These are phyloP conservation scores for Anethum foeniculum DNA, from an alignment of 140 eudicot genomes.

Conservation along the genomic window DNA sequence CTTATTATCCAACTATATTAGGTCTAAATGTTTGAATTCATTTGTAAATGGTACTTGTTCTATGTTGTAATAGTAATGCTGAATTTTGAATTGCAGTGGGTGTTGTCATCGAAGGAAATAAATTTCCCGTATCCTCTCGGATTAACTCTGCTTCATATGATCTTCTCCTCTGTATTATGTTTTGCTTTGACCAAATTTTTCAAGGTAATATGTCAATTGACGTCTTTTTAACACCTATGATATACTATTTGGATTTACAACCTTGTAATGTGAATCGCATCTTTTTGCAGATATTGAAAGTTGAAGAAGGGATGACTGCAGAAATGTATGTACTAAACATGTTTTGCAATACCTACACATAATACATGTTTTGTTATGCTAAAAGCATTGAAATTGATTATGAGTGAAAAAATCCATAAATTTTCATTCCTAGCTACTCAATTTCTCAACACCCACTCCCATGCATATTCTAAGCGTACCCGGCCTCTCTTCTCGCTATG, in stretches of 20 bases:
- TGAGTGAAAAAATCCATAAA: not conserved
- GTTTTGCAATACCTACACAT: not conserved
- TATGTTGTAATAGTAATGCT: not conserved
- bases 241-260: not conserved
- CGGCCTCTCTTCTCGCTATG: not conserved
- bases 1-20: not conserved
- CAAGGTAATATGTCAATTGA: conserved; percentile 49
- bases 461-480: not conserved
- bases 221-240: not conserved
- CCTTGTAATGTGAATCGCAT: conserved; percentile 13
- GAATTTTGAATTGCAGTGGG: conserved; percentile 66
- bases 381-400: not conserved
- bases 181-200: conserved; percentile 72
- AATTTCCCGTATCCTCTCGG: conserved; percentile 98
- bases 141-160: conserved; percentile 92
- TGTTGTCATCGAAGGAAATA: conserved; percentile 93
- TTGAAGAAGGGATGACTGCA: conserved; percentile 92
- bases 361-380: not conserved
- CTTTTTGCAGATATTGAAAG: conserved; percentile 60
- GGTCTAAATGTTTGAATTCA: not conserved
- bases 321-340: conserved; percentile 55
- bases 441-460: not conserved
- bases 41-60: not conserved
- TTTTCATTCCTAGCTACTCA: not conserved
- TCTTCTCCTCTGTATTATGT: conserved; percentile 88